A percentile compares a stretch with the other conserved stretches of the same genome.
phyloP scores from a whole-genome alignment of 2,329 filamentous ascomycete species.

The Colletotrichum eremochloae region DNA sequence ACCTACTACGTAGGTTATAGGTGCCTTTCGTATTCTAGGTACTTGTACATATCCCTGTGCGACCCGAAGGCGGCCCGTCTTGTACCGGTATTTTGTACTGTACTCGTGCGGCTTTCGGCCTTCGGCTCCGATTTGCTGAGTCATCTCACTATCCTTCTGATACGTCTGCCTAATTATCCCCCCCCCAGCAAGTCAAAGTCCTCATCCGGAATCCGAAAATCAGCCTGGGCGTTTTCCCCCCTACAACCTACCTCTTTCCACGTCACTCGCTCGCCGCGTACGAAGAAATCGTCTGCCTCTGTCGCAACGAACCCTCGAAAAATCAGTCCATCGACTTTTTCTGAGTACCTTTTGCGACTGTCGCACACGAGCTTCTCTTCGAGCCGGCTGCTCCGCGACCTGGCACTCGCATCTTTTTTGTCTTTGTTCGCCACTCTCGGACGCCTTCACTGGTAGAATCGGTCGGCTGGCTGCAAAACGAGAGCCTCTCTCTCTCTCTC shows the following conservation, averaged over 20 bases:
- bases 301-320: conserved; percentile 44
- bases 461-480: conserved; percentile 41
- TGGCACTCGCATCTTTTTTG: conserved; percentile 44
- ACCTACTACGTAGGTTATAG: no score
- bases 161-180: conserved; percentile 2
- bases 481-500: conserved; percentile 1
- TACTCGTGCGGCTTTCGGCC: background rate
- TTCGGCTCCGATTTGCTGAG: conserved; percentile 14
- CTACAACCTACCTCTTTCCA: conserved; percentile 43
- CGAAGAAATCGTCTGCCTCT: conserved; percentile 52
- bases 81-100: no score
- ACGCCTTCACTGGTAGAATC: conserved; percentile 73
- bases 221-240: conserved; percentile 37
- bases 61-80: no score
- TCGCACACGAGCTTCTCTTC: conserved; percentile 47
- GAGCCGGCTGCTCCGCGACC: conserved; percentile 55
- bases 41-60: no score
- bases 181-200: conserved; percentile 24
- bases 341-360: conserved; percentile 39
- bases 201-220: conserved; percentile 32
- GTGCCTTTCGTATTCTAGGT: no score
- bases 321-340: conserved; percentile 38
- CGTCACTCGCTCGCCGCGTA: conserved; percentile 51
- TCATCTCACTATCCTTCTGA: conserved; percentile 19
- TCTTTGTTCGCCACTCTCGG: conserved; percentile 54